Evolutionary conservation across 169 alveolate species (phyloP).

Genomic region (Eimeria falciformis): DNA sequence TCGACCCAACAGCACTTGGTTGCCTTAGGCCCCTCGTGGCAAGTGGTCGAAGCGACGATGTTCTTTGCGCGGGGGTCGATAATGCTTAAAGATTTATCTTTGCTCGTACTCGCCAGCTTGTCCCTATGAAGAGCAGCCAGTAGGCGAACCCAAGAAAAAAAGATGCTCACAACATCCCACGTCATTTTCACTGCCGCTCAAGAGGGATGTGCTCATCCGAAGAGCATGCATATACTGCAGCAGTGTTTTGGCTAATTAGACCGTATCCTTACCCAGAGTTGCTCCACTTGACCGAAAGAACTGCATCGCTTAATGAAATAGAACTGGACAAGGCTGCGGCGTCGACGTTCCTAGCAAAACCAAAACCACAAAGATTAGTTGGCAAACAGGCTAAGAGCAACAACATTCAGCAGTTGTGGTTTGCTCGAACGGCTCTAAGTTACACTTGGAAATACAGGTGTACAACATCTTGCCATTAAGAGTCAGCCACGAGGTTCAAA

Average conservation of each 20-base stretch:
- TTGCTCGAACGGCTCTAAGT: too few species aligned
- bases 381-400: too few species aligned
- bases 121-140: slow-evolving; percentile 30
- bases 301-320: slow-evolving; percentile 56
- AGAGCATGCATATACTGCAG: too few species aligned
- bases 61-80: slow-evolving; percentile 68
- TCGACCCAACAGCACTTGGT: slow-evolving; percentile 75
- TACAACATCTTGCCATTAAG: too few species aligned
- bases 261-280: slow-evolving; percentile 38
- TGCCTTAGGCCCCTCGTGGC: slow-evolving; percentile 79
- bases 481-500: too few species aligned
- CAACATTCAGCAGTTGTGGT: too few species aligned
- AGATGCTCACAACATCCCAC: too few species aligned
- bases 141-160: too few species aligned
- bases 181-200: too few species aligned
- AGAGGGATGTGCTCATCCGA: too few species aligned
- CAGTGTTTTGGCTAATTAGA: too few species aligned
- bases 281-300: slow-evolving; percentile 68
- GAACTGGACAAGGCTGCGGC: slow-evolving; percentile 55
- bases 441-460: too few species aligned
- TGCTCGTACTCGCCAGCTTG: slow-evolving; percentile 67
- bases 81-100: slow-evolving; percentile 63
- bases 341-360: slow-evolving; percentile 55
- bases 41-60: slow-evolving; percentile 45
- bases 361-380: background rate